Conservation (phyloP, 495 filamentous ascomycete species). For the Astrocystis sublimbata region DNA sequence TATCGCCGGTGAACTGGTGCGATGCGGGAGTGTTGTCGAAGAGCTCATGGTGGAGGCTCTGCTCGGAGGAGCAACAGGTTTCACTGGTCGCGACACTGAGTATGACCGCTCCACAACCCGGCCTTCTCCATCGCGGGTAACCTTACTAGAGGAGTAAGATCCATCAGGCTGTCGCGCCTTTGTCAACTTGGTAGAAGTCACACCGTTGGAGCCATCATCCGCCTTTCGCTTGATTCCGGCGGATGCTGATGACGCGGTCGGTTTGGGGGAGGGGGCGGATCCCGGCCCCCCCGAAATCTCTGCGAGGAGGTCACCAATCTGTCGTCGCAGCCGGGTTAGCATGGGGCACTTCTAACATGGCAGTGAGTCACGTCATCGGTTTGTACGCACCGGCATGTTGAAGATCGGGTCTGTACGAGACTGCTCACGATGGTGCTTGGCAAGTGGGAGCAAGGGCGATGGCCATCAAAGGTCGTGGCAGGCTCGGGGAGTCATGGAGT, state of each 20-base stretch:
- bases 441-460: slow-evolving; percentile 18
- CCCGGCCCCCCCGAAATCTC: slow-evolving; percentile 54
- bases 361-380: neutral
- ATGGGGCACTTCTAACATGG: slow-evolving; percentile 3
- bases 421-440: slow-evolving; percentile 7
- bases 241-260: slow-evolving; percentile 28
- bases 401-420: slow-evolving; percentile 16
- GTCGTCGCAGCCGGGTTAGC: slow-evolving; percentile 25
- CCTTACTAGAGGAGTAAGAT: slow-evolving; percentile 29
- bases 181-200: slow-evolving; percentile 30
- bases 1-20: slow-evolving; percentile 27
- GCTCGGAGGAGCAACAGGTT: slow-evolving; percentile 16
- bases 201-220: slow-evolving; percentile 41
- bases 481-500: slow-evolving; percentile 11
- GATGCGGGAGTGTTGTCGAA: slow-evolving; percentile 31
- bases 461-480: slow-evolving; percentile 24
- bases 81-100: slow-evolving; percentile 20
- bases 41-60: slow-evolving; percentile 17
- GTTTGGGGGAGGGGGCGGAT: slow-evolving; percentile 18
- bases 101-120: slow-evolving; percentile 27
- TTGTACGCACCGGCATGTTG: slow-evolving; percentile 28
- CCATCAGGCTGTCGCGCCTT: slow-evolving; percentile 30
- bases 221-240: slow-evolving; percentile 55
- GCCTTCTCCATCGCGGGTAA: slow-evolving; percentile 29
- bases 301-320: slow-evolving; percentile 58